Evolutionary conservation across 176 grass and related monocot species (phyloP).

Genomic region (Eragrostis curvula): DNA sequence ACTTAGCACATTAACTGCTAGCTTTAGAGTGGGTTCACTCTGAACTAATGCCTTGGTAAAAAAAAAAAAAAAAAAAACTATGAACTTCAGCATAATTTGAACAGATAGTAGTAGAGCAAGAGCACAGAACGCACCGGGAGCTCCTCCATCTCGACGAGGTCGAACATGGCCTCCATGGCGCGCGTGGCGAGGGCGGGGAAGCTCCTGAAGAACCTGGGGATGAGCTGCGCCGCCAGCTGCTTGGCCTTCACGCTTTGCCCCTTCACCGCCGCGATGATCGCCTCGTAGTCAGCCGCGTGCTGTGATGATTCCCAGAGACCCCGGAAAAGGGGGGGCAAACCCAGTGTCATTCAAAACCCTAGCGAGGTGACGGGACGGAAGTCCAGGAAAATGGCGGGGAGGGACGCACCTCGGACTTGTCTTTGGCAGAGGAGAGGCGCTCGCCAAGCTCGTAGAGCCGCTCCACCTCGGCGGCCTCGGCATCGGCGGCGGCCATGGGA

Average conservation of each 20-base stretch:
- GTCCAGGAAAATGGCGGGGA: neutral
- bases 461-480: constrained; percentile 91
- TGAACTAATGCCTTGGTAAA: neutral
- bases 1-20: constrained; percentile 6
- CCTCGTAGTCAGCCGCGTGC: constrained; percentile 88
- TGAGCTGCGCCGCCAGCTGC: constrained; percentile 95
- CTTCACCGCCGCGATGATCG: constrained; percentile 82
- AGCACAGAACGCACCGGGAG: constrained; percentile 66
- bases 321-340: constrained; percentile 11
- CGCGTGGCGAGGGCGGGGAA: constrained; percentile 67
- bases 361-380: constrained; percentile 15
- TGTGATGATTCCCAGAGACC: constrained; percentile 16
- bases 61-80: too few species aligned
- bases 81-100: neutral
- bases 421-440: constrained; percentile 83
- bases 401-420: constrained; percentile 76
- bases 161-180: constrained; percentile 91
- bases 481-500: constrained; percentile 66
- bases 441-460: constrained; percentile 96
- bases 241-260: constrained; percentile 96
- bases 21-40: neutral
- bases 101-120: neutral
- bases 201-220: constrained; percentile 89
- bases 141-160: constrained; percentile 95
- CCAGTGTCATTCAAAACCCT: constrained; percentile 41